Percentiles rank a stretch among this genome's conserved stretches.
phyloP scores from a whole-genome alignment of 345 rosid genomes.

The Pistacia atlantica region DNA sequence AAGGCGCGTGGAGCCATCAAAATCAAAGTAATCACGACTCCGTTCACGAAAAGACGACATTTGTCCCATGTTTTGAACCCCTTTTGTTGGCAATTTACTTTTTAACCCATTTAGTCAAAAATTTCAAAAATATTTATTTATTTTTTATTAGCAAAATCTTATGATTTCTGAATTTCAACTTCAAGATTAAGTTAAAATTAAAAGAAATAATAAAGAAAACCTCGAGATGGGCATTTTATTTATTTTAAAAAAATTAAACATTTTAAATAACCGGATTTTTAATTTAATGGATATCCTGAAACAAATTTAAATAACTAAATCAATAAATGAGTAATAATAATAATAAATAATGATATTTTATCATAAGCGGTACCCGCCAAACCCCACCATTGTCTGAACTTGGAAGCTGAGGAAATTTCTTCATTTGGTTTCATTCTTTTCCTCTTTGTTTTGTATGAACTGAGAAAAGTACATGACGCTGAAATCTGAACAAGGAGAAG shows the following conservation, averaged over 20 bases:
- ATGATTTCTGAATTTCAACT: too few relatives aligned
- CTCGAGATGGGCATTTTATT: too few relatives aligned
- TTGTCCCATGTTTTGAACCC: constrained; percentile 17
- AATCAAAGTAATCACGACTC: background rate
- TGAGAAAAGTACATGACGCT: background rate
- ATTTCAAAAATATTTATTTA: too few relatives aligned
- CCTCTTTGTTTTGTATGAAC: background rate
- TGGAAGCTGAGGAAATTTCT: constrained; percentile 32
- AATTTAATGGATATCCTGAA: too few relatives aligned
- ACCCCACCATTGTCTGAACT: constrained; percentile 28
- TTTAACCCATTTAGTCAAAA: background rate
- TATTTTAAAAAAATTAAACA: too few relatives aligned
- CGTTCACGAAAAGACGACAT: constrained; percentile 16
- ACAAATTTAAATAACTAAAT: too few relatives aligned
- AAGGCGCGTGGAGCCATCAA: constrained; percentile 20
- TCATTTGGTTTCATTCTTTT: background rate
- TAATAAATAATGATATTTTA: background rate
- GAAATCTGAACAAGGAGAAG: background rate
- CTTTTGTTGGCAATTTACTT: background rate
- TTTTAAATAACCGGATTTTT: too few relatives aligned
- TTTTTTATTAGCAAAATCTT: too few relatives aligned
- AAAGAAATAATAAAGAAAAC: too few relatives aligned
- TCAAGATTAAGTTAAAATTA: too few relatives aligned
- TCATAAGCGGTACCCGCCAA: constrained; percentile 23
- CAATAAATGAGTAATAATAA: background rate